Base-by-base conservation (phyloP, 495 filamentous ascomycete genomes). In the Penicillium daleae region DNA sequence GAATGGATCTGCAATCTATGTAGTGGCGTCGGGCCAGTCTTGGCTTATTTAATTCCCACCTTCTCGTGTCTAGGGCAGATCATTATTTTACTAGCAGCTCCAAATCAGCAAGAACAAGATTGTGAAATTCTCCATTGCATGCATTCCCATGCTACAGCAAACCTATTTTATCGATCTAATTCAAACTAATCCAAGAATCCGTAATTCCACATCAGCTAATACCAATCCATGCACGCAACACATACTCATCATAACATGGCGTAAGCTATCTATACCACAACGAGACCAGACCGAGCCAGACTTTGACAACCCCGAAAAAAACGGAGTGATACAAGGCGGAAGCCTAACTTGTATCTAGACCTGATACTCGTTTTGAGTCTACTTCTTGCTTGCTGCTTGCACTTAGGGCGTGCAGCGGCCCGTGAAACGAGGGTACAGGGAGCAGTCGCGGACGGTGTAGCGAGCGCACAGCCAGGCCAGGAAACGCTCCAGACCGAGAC, bases 391-490 rank as follows among this genome's bases (percentile, higher is more conserved):
- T n/a, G n/a, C n/a, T 48, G 37, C 37, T 71, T 19, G 27, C 31
- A 19, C 33, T 80, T 76, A 98, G 57, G 96, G 95, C 64, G 90
- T 96, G 84, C 95, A 97, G 62, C 95, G 87, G 56, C 92, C 91
- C 67, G 93, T 96, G 80, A 92, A 99, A 57, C 95, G 87, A 52
- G 96, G 94, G 69, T 98, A 99, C 75, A 99, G 78, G 67, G 87
- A 92, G 69, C 89, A 90, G 59, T 96, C 93, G 39, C 93, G 84
- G 35, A 99, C 93, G 17, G 93, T 97, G 76, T 92, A 90, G 72
- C 92, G 90, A 66, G 89, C 90, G 71, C 90, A 95, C 82, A 99
- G 79, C 96, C 96, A 99, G 35, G 95, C 95, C 27, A 99, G 80
- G 83, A 98, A 97, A 52, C 95, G 89, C 82, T 99, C 95, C 37